Base-by-base conservation (phyloP, 352 stramenopile genomes). In the Pythium dissimile region DNA sequence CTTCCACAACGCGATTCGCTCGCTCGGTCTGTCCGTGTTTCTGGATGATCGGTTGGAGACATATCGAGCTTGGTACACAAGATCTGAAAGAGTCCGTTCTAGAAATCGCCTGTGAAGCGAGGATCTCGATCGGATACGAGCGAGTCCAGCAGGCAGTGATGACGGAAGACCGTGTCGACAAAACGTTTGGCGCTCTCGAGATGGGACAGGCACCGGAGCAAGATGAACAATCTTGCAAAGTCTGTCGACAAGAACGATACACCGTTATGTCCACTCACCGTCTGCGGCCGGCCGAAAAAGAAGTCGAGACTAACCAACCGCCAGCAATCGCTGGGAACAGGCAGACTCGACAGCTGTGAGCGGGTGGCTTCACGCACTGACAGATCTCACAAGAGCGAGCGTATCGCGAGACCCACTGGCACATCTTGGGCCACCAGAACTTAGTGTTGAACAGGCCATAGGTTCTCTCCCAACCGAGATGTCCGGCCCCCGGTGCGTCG, bases 391-490 rank as follows among this genome's bases (percentile, higher is more conserved):
- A 60, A 18, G 48, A 52, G 3, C 44, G n/a, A 2, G 62, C 54
- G 12, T 66, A 67, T 2, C 41, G 50, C 8, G 34, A 51, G 0
- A 54, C 37, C 66, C 61, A 73, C 37, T 65, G 66, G 24, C 66
- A 71, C 38, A 67, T 43, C 3, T 67, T 44, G 26, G 59, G 35
- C 51, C 57, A 54, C 53, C 57, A 66, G 31, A 64, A 73, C 0
- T 3, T 21, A 1, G 1, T 1, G 26, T 20, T 46, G 0, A 65
- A 30, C 1, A 57, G 34, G n/a, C 9, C 16, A 12, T 64, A 62
- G n/a, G 41, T 69, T 43, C 64, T 69, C 24, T 72, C 65, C 7
- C 42, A 56, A 48, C 59, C 59, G 0, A 68, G 32, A 31, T 59
- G 56, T 10, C 56, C 46, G 23, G 21, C 31, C 3, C 28, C 13